Base-by-base conservation (phyloP, 2,329 filamentous ascomycete species). In the Metarhizium rileyi region DNA sequence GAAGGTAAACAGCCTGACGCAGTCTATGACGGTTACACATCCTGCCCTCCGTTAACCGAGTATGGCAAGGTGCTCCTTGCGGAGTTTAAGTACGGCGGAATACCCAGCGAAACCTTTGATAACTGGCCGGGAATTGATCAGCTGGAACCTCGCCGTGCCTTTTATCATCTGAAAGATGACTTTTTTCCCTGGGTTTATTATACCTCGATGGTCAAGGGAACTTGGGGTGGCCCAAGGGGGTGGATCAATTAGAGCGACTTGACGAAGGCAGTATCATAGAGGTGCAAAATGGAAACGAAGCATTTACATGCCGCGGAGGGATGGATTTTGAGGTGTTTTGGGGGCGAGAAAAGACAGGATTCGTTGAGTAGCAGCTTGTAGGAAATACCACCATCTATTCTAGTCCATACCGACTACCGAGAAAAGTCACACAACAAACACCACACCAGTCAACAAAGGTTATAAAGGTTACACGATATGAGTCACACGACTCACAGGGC, bases 101-200 rank as follows among this genome's bases (percentile, higher is more conserved):
- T 70, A 54, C 78, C 80, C 6, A 81, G 83, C 60, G 80, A 84
- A 68, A 83, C 80, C 0, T 84, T 84, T 53, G 70, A 66, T 4
- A 63, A 68, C 3, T 65, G 63, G 59, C 63, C 82, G 14, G 79
- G 78, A 1, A 69, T 83, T 6, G 78, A 83, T 56, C 80, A 84
- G 62, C 71, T 62, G 0, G 63, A 64, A 9, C 80, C 80, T 2
- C 71, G 78, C 3, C 71, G 73, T 3, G 66, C 73, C 0, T 84
- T 84, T 58, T 84, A 80, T 55, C 68, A 82, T 56, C 56, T 84
- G 42, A 84, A 84, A 69, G 83, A 80, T 65, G 74, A 83, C 58
- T 84, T 84, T 57, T 84, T 84, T 64, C 80, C 80, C 0, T 83
- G 80, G 80, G 80, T 84, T 3, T 83, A 83, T 63, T 73, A 70